Evolutionary conservation across 371 early-diverging fungal species (phyloP).

Genomic region (Mortierella sp.): DNA sequence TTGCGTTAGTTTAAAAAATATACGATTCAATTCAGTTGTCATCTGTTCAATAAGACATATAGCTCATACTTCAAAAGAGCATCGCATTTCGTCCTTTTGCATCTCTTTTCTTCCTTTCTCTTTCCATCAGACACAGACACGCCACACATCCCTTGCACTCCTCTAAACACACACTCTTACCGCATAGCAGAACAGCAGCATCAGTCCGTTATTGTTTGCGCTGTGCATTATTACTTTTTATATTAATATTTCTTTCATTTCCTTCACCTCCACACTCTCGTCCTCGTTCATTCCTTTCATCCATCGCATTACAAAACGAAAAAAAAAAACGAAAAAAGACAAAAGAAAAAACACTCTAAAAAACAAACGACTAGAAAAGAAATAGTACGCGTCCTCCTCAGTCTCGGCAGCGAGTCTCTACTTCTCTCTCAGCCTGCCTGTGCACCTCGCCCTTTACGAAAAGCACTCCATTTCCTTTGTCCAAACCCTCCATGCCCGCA

Average conservation of each 20-base stretch:
- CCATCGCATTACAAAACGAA: too few species aligned
- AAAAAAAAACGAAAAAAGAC: too few species aligned
- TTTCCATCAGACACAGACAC: not conserved
- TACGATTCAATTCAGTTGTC: too few species aligned
- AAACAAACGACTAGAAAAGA: too few species aligned
- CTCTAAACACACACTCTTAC: too few species aligned
- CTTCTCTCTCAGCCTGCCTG: not conserved
- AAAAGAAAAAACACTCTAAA: too few species aligned
- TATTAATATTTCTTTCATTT: not conserved
- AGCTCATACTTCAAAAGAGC: not conserved
- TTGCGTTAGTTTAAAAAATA: too few species aligned
- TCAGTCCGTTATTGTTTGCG: too few species aligned
- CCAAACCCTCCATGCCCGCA: slow-evolving; percentile 40
- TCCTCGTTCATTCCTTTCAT: not conserved
- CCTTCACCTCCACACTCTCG: not conserved
- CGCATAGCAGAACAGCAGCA: not conserved
- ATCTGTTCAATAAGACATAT: too few species aligned
- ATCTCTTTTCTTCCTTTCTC: too few species aligned
- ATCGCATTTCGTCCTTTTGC: too few species aligned
- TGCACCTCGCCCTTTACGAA: not conserved
- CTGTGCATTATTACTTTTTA: not conserved
- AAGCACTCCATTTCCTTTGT: not conserved
- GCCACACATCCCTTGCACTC: too few species aligned
- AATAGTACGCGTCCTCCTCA: not conserved
- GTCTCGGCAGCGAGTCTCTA: slow-evolving; percentile 1